phyloP scores from a whole-genome alignment of 768 basidiomycete species.

The Rhodocollybia butyracea region DNA sequence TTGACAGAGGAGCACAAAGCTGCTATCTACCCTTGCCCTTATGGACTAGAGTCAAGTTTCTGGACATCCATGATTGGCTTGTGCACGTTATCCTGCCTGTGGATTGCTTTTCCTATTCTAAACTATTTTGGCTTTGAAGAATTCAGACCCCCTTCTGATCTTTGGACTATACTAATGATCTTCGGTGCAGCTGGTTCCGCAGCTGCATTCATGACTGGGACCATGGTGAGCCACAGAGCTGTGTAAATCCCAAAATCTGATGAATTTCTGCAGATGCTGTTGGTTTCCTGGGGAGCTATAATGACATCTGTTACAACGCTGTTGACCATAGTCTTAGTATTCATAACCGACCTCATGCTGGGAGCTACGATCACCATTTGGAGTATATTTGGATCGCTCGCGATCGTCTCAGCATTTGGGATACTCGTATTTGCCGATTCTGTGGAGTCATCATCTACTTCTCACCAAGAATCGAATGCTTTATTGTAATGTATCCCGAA shows the following conservation, averaged over 20 bases:
- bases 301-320: constrained; percentile 63
- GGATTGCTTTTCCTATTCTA: background rate
- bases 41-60: constrained; percentile 1
- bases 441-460: background rate
- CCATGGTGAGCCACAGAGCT: background rate
- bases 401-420: constrained; percentile 61
- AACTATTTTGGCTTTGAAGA: background rate
- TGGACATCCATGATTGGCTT: constrained; percentile 2
- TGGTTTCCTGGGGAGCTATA: constrained; percentile 50
- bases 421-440: constrained; percentile 32
- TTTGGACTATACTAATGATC: background rate
- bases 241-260: background rate
- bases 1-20: background rate
- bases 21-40: background rate
- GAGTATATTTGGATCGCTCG: constrained; percentile 54
- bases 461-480: constrained; percentile 1
- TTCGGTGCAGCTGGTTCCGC: background rate
- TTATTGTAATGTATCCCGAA: constrained; percentile 5
- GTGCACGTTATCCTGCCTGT: background rate
- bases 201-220: constrained; percentile 3
- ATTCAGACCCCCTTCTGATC: background rate
- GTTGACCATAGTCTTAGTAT: constrained; percentile 65
- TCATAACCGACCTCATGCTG: constrained; percentile 52
- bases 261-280: background rate
- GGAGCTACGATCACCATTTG: constrained; percentile 44